Base-by-base conservation (phyloP, 148 eudicot species). In the Arctostaphylos glauca region DNA sequence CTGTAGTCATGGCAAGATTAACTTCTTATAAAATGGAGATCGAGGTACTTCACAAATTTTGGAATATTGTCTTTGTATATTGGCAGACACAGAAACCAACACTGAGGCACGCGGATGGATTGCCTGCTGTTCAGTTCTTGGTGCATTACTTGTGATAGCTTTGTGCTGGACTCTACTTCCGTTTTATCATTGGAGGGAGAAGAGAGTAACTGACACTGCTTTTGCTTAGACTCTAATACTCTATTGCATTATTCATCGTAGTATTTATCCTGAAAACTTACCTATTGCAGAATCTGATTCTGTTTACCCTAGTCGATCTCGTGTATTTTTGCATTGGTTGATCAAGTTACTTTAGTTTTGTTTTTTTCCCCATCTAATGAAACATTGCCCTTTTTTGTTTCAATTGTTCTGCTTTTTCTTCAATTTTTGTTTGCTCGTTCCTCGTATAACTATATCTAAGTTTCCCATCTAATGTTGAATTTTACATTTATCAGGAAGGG, bases 11-110 rank as follows among this genome's bases (percentile, higher is more conserved):
- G 88, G 99, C 94, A 76, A 87, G 99, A 93, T 88, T 93, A 68
- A 91, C 94, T 83, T 96, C 99, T 60, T 83, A 94, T 84, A 96
- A 96, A 86, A 96, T 96, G 99, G 99, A 96, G 85, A 89, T 88
- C 82, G 99, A 96, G 99, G 99, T 96, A 94, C 60, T 9, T 64
- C 73, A 49, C 56, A 49, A 50, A 80, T 76, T 79, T 58, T 25
- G 6, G 6, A n/a, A 64, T 46, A 25, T 84, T 21, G 68, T 59
- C 48, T 72, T 44, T 12, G 52, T 54, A 3, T 4, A n/a, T 56
- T 43, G 41, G 3, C 25, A 44, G 16, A 66, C 19, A 46, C 31
- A 81, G 46, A 74, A 73, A 82, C 62, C 74, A 55, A 7, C 48
- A 3, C 15, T 9, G 3, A n/a, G 52, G 43, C 60, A 6, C 47